Evolutionary conservation across 2,329 filamentous ascomycete species (phyloP).

Genomic region (Talaromyces sp.): DNA sequence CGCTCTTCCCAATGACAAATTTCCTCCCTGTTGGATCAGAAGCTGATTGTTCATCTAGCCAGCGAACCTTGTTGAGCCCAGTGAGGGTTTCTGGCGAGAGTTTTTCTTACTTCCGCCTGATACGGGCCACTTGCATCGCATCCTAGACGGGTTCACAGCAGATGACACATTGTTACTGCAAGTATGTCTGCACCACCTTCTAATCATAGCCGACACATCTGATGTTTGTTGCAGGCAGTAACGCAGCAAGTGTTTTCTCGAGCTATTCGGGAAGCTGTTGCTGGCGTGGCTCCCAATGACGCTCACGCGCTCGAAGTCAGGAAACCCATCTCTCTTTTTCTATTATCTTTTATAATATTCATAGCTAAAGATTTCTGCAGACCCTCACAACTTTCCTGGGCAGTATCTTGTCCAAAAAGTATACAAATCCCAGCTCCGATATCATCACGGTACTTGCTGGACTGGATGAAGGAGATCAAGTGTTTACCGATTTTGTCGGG

Average conservation of each 20-base stretch:
- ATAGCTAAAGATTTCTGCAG: slow-evolving; percentile 42
- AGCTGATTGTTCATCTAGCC: slow-evolving; percentile 43
- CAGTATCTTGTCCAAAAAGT: slow-evolving; percentile 78
- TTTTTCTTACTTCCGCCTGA: slow-evolving; percentile 90
- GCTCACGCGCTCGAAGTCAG: slow-evolving; percentile 79
- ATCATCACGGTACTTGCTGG: slow-evolving; percentile 87
- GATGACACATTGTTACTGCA: slow-evolving; percentile 73
- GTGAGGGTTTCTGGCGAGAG: slow-evolving; percentile 92
- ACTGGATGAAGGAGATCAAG: slow-evolving; percentile 76
- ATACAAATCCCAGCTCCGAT: slow-evolving; percentile 91
- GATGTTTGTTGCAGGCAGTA: slow-evolving; percentile 46
- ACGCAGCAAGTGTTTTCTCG: slow-evolving; percentile 73
- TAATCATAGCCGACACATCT: not conserved
- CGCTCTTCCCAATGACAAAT: not conserved
- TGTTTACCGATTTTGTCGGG: slow-evolving; percentile 84
- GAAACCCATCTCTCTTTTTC: not conserved
- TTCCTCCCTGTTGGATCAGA: not conserved
- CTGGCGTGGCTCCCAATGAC: slow-evolving; percentile 56
- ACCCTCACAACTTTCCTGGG: slow-evolving; percentile 86
- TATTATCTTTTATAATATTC: not conserved
- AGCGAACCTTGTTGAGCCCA: slow-evolving; percentile 62
- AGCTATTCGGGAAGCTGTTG: slow-evolving; percentile 65
- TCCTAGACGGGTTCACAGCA: slow-evolving; percentile 66
- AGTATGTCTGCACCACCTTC: slow-evolving; percentile 31
- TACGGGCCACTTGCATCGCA: slow-evolving; percentile 58